phyloP scores from a whole-genome alignment of 2,329 filamentous ascomycete genomes.

The Neofusicoccum sp. region DNA sequence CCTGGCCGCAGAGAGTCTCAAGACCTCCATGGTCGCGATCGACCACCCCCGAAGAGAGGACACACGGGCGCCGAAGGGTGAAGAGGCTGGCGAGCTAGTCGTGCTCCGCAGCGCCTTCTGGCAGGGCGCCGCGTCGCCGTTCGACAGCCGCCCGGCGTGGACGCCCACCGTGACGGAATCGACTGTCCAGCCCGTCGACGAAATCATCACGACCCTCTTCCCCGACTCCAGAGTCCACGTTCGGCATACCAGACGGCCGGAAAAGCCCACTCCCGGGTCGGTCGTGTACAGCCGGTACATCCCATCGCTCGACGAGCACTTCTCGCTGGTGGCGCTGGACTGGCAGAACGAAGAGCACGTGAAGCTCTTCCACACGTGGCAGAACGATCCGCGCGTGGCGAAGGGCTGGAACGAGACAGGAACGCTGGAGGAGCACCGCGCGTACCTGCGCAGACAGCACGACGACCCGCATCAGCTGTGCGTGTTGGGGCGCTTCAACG shows the following conservation, averaged over 20 bases:
- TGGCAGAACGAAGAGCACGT: slow-evolving; percentile 66
- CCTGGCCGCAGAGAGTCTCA: slow-evolving; percentile 45
- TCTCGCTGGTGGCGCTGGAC: slow-evolving; percentile 76
- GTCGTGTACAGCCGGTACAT: slow-evolving; percentile 79
- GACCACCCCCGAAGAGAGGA: slow-evolving; percentile 38
- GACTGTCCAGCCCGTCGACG: slow-evolving; percentile 46
- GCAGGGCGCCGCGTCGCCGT: slow-evolving; percentile 48
- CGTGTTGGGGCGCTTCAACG: slow-evolving; percentile 71
- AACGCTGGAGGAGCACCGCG: slow-evolving; percentile 71
- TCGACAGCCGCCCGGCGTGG: slow-evolving; percentile 46
- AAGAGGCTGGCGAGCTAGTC: slow-evolving; percentile 47
- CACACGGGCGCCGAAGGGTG: slow-evolving; percentile 32
- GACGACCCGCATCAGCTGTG: slow-evolving; percentile 72
- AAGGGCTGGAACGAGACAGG: slow-evolving; percentile 81
- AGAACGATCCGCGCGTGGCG: slow-evolving; percentile 80
- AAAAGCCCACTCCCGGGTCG: slow-evolving; percentile 71
- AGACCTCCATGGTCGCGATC: slow-evolving; percentile 31
- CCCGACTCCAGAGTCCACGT: slow-evolving; percentile 56
- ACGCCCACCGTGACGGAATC: slow-evolving; percentile 24
- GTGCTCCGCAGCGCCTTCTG: slow-evolving; percentile 54
- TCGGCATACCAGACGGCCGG: slow-evolving; percentile 70
- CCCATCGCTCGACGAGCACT: slow-evolving; percentile 73
- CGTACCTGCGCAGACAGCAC: slow-evolving; percentile 70
- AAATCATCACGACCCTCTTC: slow-evolving; percentile 48
- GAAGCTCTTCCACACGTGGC: slow-evolving; percentile 74